A percentile compares a stretch with the other conserved stretches of the same genome.
These are phyloP conservation scores for Psilocybe subaeruginosa DNA, from an alignment of 768 basidiomycete species.

Conservation along the genomic window DNA sequence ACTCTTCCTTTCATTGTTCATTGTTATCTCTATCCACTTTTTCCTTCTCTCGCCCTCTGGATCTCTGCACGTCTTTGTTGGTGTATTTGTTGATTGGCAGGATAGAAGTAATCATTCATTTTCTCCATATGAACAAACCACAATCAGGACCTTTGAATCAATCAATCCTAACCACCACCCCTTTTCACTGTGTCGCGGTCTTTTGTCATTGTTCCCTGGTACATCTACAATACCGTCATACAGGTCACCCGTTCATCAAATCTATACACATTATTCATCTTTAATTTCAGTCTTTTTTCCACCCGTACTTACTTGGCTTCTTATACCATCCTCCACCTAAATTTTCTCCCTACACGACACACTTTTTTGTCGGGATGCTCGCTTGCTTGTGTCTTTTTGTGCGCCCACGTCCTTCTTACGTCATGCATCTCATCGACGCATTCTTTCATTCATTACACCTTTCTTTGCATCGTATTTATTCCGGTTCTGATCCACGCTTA, in stretches of 20 bases:
- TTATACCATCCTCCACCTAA: conserved; percentile 15
- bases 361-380: not conserved
- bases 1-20: conserved; percentile 15
- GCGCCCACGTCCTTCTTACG: not conserved
- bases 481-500: not conserved
- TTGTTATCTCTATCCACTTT: conserved; percentile 19
- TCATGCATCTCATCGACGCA: conserved; percentile 1
- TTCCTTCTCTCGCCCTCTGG: conserved; percentile 15
- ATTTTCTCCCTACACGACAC: not conserved
- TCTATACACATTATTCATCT: conserved; percentile 24
- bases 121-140: conserved; percentile 19
- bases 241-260: conserved; percentile 22
- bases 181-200: conserved; percentile 13
- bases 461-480: conserved; percentile 15
- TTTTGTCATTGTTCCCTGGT: conserved; percentile 15
- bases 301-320: conserved; percentile 25
- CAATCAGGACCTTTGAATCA: conserved; percentile 9
- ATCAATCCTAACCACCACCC: conserved; percentile 6
- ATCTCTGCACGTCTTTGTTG: conserved; percentile 14
- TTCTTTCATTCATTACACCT: conserved; percentile 2
- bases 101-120: conserved; percentile 25
- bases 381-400: not conserved
- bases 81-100: conserved; percentile 18
- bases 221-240: conserved; percentile 26
- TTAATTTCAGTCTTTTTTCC: conserved; percentile 22